Evolutionary conservation across 2,329 filamentous ascomycete species (phyloP), one percentile per base, ranked within the genome.

Genomic region (Bipolaris victoriae): DNA sequence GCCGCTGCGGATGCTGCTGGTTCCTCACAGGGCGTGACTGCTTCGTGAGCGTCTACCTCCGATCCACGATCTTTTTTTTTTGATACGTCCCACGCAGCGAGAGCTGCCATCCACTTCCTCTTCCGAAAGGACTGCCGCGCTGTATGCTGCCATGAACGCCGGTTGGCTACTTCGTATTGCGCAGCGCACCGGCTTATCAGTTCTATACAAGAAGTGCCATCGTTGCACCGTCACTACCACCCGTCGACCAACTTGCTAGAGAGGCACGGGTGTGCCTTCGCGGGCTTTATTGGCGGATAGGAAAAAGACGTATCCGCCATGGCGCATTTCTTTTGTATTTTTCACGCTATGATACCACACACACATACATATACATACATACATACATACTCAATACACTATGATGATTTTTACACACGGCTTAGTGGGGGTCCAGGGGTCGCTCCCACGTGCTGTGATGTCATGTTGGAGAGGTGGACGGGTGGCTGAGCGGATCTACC

Each of bases 291-390:
- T 54, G 44, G 47, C 49, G 55, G 48, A 36, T 45, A 41, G 36
- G 26, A 22, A 11, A 20, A 18, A 31, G 50, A n/a, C 36, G 31
- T 49, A 48, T 33, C 16, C 37, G 49, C 49, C 18, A 48, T 48
- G 53, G 60, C 55, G 49, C 50, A 54, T 54, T 44, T 41, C 40
- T 46, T 52, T 57, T 52, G 35, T 54, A 46, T 31, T 55, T 62
- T 57, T 41, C 54, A 61, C 59, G 56, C 52, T 55, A 70, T 68
- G 69, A 74, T 73, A 74, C 68, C 71, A 74, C 60, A 60, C 52
- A 52, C 58, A 63, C 13, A 15, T 6, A 39, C 60, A 58, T 50
- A 47, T 55, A 66, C 60, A 39, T 61, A 58, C 52, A 47, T 57
- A 66, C 60, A 65, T 41, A 41, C 39, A 61, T 20, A 29, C 45